A percentile compares a stretch with the other conserved stretches of the same genome.
These are phyloP conservation scores for Ganoderma resinaceum DNA, from an alignment of 1,284 basidiomycete species.

Conservation along the genomic window DNA sequence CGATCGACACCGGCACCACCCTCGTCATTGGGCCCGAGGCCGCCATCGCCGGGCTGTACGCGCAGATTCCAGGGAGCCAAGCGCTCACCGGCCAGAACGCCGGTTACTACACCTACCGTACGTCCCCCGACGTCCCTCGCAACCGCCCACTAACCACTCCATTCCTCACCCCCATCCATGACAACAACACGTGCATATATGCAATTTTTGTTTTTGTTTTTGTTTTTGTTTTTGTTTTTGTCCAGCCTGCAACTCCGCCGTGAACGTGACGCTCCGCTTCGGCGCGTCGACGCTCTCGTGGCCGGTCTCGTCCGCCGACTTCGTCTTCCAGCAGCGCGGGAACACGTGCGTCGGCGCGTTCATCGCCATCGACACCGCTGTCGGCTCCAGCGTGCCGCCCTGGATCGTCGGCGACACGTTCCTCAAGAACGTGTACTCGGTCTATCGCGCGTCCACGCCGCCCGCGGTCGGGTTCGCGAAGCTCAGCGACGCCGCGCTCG, in stretches of 20 bases:
- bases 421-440: constrained; percentile 93
- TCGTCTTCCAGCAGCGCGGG: constrained; percentile 65
- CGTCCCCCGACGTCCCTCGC: constrained; percentile 29
- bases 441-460: constrained; percentile 75
- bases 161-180: no score
- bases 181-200: background rate
- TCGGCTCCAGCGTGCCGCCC: constrained; percentile 56
- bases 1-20: constrained; percentile 90
- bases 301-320: constrained; percentile 81
- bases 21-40: constrained; percentile 83
- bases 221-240: no score
- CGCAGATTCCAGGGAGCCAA: constrained; percentile 73
- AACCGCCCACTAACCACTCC: background rate
- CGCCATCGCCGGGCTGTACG: constrained; percentile 71
- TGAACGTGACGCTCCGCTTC: constrained; percentile 79
- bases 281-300: constrained; percentile 65
- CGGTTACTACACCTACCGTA: constrained; percentile 81
- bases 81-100: constrained; percentile 67
- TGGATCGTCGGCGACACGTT: constrained; percentile 97
- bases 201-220: no score
- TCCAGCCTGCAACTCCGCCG: constrained; percentile 75
- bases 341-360: constrained; percentile 84
- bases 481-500: constrained; percentile 55
- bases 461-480: constrained; percentile 85
- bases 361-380: constrained; percentile 66